These are phyloP conservation scores for Pseudogymnoascus sp. DNA, from an alignment of 2,329 filamentous ascomycete species.

Conservation along the genomic window DNA sequence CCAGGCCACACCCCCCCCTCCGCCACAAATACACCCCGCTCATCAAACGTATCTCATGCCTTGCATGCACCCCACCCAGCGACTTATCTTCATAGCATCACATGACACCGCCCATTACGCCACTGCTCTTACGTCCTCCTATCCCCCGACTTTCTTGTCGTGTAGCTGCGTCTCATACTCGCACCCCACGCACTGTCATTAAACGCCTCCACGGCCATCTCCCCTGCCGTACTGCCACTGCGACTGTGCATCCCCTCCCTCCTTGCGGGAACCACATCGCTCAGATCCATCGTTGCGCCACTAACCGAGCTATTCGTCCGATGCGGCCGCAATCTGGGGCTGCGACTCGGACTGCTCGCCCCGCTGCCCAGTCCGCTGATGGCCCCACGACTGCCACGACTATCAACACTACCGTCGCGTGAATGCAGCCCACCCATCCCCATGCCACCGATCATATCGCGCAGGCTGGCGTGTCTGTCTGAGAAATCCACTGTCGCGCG, in stretches of 20 bases:
- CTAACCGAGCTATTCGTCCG: slow-evolving; percentile 10
- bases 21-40: not conserved
- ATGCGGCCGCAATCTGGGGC: slow-evolving; percentile 1
- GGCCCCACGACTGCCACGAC: not conserved
- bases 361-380: slow-evolving; percentile 1
- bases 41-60: slow-evolving; percentile 5
- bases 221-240: slow-evolving; percentile 63
- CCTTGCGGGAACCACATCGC: slow-evolving; percentile 21
- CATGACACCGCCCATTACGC: not conserved
- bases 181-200: slow-evolving; percentile 91
- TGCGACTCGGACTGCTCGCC: not conserved
- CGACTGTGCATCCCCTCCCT: slow-evolving; percentile 41
- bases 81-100: not conserved
- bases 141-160: slow-evolving; percentile 45
- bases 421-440: not conserved
- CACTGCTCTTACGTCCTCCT: not conserved
- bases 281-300: not conserved
- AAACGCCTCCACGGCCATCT: slow-evolving; percentile 75
- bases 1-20: not conserved
- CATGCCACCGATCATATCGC: not conserved
- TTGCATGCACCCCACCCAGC: not conserved
- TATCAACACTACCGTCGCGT: not conserved
- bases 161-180: slow-evolving; percentile 84
- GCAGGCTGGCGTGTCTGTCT: slow-evolving; percentile 19
- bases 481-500: slow-evolving; percentile 17